Percentiles rank a stretch among this genome's conserved stretches.
These are phyloP conservation scores for Mycena epipterygia DNA, from an alignment of 768 basidiomycete genomes.

Conservation along the genomic window DNA sequence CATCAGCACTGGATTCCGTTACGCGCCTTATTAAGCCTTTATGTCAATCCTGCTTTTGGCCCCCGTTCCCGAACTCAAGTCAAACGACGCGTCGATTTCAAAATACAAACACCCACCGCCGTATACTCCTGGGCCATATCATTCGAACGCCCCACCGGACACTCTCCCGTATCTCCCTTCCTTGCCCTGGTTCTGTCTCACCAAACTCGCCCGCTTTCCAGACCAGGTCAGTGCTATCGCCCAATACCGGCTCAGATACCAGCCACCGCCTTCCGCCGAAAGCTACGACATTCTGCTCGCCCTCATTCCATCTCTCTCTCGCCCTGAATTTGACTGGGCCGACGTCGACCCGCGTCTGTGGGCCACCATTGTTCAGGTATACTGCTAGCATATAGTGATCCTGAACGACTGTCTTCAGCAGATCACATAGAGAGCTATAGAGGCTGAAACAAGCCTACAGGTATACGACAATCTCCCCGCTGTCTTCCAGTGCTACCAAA, in stretches of 20 bases:
- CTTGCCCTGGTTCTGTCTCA: slow-evolving; percentile 66
- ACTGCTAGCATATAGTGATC: no score
- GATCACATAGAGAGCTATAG: no score
- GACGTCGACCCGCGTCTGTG: slow-evolving; percentile 71
- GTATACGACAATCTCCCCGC: slow-evolving; percentile 67
- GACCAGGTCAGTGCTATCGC: slow-evolving; percentile 17
- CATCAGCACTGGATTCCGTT: background rate
- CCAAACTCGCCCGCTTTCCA: slow-evolving; percentile 26
- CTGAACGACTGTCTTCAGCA: no score
- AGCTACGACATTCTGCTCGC: slow-evolving; percentile 54
- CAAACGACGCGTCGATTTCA: slow-evolving; percentile 41
- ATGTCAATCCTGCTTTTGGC: background rate
- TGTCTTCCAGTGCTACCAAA: slow-evolving; percentile 51
- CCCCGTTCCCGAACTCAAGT: background rate
- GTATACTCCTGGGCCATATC: slow-evolving; percentile 42
- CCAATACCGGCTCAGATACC: slow-evolving; percentile 52
- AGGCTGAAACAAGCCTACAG: no score
- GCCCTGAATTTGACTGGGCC: slow-evolving; percentile 37
- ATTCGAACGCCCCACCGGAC: slow-evolving; percentile 2
- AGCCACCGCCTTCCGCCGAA: slow-evolving; percentile 35
- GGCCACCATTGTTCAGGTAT: slow-evolving; percentile 73
- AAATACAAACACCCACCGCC: slow-evolving; percentile 38
- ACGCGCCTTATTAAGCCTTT: no score
- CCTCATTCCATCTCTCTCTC: slow-evolving; percentile 51
- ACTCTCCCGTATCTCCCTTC: slow-evolving; percentile 57